A percentile compares a stretch with the other conserved stretches of the same genome.
Conservation (phyloP, 106 monocot species). For the Amphibolis antarctica region DNA sequence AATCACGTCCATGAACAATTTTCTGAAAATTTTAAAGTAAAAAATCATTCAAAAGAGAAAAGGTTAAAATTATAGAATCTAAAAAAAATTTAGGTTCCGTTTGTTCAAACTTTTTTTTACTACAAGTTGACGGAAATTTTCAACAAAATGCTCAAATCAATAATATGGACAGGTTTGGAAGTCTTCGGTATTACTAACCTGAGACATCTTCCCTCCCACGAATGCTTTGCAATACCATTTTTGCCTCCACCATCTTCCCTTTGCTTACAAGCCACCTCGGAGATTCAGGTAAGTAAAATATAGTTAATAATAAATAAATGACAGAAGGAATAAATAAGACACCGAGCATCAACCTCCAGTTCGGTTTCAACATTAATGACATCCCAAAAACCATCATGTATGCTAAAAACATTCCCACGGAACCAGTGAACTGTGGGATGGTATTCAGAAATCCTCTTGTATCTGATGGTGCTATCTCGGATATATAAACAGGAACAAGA, state of each 20-base stretch:
- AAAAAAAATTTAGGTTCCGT: too few relatives aligned
- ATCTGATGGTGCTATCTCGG: constrained; percentile 21
- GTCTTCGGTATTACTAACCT: constrained; percentile 3
- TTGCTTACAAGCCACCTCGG: constrained; percentile 29
- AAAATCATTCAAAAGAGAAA: too few relatives aligned
- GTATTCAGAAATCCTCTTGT: constrained; percentile 22
- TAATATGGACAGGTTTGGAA: not conserved
- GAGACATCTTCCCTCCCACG: constrained; percentile 23
- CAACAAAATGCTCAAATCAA: not conserved
- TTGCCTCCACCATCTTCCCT: constrained; percentile 21
- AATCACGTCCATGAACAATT: too few relatives aligned
- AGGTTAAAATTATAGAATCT: too few relatives aligned
- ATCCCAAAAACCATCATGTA: constrained; percentile 23
- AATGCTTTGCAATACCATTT: constrained; percentile 15
- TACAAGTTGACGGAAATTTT: not conserved
- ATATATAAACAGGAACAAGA: constrained; percentile 20
- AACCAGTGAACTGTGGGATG: constrained; percentile 24
- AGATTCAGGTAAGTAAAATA: constrained; percentile 23
- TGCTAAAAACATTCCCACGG: constrained; percentile 19
- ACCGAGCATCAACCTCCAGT: constrained; percentile 25
- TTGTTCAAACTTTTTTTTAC: too few relatives aligned
- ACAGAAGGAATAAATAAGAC: constrained; percentile 22
- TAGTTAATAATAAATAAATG: constrained; percentile 7
- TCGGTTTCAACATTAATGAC: constrained; percentile 11
- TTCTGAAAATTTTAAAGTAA: too few relatives aligned